Evolutionary conservation across 164 flowering plant species (phyloP), one percentile per base, ranked within the genome.

Genomic region (Platanus orientalis): DNA sequence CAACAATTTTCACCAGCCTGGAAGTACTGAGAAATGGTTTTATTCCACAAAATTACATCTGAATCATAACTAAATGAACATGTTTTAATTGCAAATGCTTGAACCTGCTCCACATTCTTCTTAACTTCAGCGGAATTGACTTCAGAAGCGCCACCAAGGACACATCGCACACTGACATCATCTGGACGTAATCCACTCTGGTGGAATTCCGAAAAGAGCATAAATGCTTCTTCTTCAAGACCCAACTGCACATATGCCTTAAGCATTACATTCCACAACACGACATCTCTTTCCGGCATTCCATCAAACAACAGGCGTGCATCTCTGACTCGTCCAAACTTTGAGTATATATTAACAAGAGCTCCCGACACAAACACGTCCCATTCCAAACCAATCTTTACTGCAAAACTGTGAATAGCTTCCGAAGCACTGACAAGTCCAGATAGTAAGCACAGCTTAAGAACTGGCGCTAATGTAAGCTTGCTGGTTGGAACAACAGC

Each of bases 231-330:
- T 26, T 57, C 17, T 23, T 59, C 58, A 28, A 64, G 26, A 60
- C 80, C 80, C 45, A 32, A 56, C 34, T 76, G 74, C 49, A 60
- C 16, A 48, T 81, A 84, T 0, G 71, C 81, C 65, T 65, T 77
- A 48, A 84, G 50, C 84, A 84, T 76, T 24, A 80, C 73, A 59
- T 80, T 84, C 85, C 86, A 84, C 70, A 78, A 58, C 54, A 83
- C 85, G 17, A 59, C 65, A 69, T 83, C 85, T 60, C 71, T 78
- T 6, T 70, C 78, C 39, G 54, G 60, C 69, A 80, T 75, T 39
- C 52, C 67, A 42, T 84, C 82, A 58, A 84, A 84, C 71, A 80
- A 59, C 13, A 56, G n/a, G 16, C 75, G 63, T 1, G 85, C 84
- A 21, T 71, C 69, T 30, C 26, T 53, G 10, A 74, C 54, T 21